Conservation (phyloP, 2,329 filamentous ascomycete species). For the Metarhizium rileyi region DNA sequence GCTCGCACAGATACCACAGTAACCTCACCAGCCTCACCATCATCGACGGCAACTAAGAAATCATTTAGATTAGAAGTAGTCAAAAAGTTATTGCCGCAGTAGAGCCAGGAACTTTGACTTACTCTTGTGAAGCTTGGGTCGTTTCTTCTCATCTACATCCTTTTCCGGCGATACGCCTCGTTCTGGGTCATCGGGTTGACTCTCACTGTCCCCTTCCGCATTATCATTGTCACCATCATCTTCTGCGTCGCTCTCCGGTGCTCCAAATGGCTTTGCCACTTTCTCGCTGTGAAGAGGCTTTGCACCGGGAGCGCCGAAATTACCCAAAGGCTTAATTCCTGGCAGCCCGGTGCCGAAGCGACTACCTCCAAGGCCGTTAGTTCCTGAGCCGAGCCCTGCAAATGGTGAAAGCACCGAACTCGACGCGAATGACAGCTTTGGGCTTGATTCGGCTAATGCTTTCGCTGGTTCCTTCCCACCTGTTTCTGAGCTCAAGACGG, state of each 20-base stretch:
- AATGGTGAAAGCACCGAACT: conserved; percentile 36
- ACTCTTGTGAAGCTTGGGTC: conserved; percentile 60
- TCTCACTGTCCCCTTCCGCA: conserved; percentile 30
- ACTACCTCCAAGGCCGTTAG: conserved; percentile 38
- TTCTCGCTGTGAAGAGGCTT: conserved; percentile 45
- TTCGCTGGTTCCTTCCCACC: not conserved
- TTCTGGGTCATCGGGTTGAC: conserved; percentile 36
- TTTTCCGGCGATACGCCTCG: conserved; percentile 38
- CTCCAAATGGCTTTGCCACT: conserved; percentile 65
- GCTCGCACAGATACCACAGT: conserved; percentile 68
- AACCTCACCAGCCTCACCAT: conserved; percentile 75
- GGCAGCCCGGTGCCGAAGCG: conserved; percentile 28
- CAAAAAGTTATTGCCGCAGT: not conserved
- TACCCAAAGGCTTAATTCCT: conserved; percentile 42
- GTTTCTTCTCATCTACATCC: conserved; percentile 54
- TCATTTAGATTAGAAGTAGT: not conserved
- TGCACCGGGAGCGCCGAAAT: conserved; percentile 57
- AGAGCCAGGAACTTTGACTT: conserved; percentile 22
- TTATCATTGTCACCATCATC: conserved; percentile 35
- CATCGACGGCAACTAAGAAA: conserved; percentile 56
- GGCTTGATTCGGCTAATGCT: conserved; percentile 21
- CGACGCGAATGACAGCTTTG: conserved; percentile 41
- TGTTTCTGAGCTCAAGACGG: conserved; percentile 7
- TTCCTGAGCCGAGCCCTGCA: conserved; percentile 29
- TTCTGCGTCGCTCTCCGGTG: conserved; percentile 52